Conservation (phyloP, 2,329 filamentous ascomycete species). For the Zarea fungicola region DNA sequence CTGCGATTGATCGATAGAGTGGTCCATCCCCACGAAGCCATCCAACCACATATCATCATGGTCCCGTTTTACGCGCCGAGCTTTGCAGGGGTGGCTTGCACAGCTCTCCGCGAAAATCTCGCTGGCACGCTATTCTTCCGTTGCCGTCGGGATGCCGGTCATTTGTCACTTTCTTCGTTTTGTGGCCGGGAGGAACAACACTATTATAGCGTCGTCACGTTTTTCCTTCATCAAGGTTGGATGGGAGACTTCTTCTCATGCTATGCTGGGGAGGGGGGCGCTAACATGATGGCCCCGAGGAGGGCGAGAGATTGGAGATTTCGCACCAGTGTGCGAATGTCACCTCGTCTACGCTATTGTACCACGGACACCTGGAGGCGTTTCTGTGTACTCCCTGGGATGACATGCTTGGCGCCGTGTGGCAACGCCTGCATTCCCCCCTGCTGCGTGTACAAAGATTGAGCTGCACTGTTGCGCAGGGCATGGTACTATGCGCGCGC, state of each 20-base stretch:
- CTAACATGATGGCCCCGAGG: too few relatives aligned
- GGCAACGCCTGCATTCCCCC: neutral
- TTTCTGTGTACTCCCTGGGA: neutral
- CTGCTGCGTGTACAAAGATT: neutral
- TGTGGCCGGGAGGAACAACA: too few relatives aligned
- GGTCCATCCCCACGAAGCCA: slow-evolving; percentile 3
- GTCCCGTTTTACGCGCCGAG: slow-evolving; percentile 12
- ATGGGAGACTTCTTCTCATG: too few relatives aligned
- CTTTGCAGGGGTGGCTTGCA: slow-evolving; percentile 3
- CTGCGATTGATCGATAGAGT: slow-evolving; percentile 13
- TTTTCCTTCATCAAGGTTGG: too few relatives aligned
- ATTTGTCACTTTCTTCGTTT: too few relatives aligned
- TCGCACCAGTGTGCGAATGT: neutral
- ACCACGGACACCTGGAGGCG: neutral
- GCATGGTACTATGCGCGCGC: slow-evolving; percentile 1
- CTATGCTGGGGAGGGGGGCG: too few relatives aligned
- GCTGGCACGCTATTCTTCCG: too few relatives aligned
- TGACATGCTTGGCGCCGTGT: neutral
- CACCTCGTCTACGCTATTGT: neutral
- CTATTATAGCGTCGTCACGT: too few relatives aligned
- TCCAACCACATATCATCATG: slow-evolving; percentile 11
- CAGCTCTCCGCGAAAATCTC: neutral
- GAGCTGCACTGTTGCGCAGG: neutral
- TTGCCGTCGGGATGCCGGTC: too few relatives aligned
- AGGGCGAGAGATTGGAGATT: neutral